A percentile compares a stretch with the other conserved stretches of the same genome.
phyloP scores from a whole-genome alignment of 164 flowering plant genomes.

The Taxillus chinensis region DNA sequence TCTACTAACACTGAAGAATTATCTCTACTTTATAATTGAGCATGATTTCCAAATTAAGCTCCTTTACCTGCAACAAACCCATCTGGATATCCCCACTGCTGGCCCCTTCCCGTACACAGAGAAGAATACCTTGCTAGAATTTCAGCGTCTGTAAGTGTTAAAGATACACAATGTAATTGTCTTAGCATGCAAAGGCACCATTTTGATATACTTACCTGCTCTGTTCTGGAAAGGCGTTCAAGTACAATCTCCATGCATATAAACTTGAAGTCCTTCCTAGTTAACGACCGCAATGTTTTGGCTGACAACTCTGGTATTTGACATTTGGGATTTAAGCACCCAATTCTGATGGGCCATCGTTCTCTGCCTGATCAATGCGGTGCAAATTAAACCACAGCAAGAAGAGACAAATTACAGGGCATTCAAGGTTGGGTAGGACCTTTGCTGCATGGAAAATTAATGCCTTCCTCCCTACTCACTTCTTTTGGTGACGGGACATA shows the following conservation, averaged over 20 bases:
- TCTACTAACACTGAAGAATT: neutral
- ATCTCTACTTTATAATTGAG: neutral
- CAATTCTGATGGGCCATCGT: slow-evolving; percentile 71
- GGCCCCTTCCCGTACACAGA: slow-evolving; percentile 72
- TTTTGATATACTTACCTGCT: slow-evolving; percentile 19
- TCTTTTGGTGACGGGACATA: neutral
- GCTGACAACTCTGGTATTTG: slow-evolving; percentile 36
- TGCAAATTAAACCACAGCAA: slow-evolving; percentile 2
- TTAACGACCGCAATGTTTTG: slow-evolving; percentile 46
- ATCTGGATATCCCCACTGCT: slow-evolving; percentile 36
- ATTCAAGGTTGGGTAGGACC: slow-evolving; percentile 22
- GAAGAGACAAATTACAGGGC: neutral
- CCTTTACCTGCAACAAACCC: slow-evolving; percentile 71
- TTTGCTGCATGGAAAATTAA: slow-evolving; percentile 39
- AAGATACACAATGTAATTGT: neutral
- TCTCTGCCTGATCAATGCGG: slow-evolving; percentile 39
- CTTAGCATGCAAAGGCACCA: neutral
- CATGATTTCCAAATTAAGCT: neutral
- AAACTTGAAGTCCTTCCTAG: slow-evolving; percentile 52
- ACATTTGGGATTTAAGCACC: slow-evolving; percentile 46
- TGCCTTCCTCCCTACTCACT: slow-evolving; percentile 35
- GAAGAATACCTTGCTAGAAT: slow-evolving; percentile 49
- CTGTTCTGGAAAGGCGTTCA: slow-evolving; percentile 19
- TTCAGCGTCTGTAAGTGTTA: slow-evolving; percentile 7
- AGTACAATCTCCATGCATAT: slow-evolving; percentile 50